Conservation (phyloP, 352 stramenopile species). For the Pythium guiyangense region DNA sequence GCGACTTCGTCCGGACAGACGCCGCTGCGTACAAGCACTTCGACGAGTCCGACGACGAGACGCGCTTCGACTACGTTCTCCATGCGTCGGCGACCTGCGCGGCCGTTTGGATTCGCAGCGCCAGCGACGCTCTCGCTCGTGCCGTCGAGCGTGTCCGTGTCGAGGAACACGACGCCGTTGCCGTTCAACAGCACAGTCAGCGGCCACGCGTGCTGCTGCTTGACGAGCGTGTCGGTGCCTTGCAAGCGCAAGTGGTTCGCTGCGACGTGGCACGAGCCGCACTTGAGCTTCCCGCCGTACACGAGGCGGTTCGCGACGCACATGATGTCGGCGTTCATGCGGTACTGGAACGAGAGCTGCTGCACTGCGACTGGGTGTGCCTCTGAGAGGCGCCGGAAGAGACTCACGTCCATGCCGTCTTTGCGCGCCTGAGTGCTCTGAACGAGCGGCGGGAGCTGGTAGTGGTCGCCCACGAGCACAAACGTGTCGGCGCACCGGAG, state of each 20-base stretch:
- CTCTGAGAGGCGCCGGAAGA: constrained; percentile 92
- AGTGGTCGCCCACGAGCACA: constrained; percentile 97
- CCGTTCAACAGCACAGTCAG: constrained; percentile 25
- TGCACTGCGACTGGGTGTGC: constrained; percentile 88
- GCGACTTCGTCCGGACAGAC: constrained; percentile 67
- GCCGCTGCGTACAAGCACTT: constrained; percentile 52
- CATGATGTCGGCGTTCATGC: constrained; percentile 97
- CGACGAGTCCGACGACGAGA: constrained; percentile 60
- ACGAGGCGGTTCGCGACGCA: constrained; percentile 92
- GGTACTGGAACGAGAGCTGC: constrained; percentile 97
- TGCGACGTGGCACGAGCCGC: constrained; percentile 58
- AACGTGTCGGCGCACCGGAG: constrained; percentile 92
- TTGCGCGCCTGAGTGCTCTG: constrained; percentile 80
- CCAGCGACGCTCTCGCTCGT: constrained; percentile 3
- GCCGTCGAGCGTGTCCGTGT: constrained; percentile 65
- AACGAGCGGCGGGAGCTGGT: constrained; percentile 97
- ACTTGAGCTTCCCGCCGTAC: constrained; percentile 93
- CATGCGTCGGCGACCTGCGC: constrained; percentile 30
- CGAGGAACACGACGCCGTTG: constrained; percentile 77
- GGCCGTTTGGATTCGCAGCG: neutral
- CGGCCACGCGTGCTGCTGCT: constrained; percentile 21
- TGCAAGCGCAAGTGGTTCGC: constrained; percentile 31
- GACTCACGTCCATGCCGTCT: constrained; percentile 80
- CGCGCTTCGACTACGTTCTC: constrained; percentile 81
- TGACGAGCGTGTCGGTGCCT: neutral